Conservation (phyloP, 352 stramenopile genomes). For the Thalassiosira exigua region DNA sequence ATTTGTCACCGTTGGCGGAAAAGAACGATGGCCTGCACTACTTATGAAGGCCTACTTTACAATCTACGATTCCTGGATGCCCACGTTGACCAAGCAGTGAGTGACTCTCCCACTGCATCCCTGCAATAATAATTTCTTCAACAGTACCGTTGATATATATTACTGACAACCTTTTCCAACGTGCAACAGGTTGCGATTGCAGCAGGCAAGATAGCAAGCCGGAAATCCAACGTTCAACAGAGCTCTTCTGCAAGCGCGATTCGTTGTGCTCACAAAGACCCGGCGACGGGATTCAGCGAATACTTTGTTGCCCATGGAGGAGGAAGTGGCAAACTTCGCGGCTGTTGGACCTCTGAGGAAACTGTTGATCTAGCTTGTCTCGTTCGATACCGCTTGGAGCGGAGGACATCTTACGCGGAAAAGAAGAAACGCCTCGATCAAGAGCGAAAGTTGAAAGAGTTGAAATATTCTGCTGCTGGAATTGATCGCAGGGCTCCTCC, state of each 20-base stretch:
- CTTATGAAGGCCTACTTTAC: constrained; percentile 66
- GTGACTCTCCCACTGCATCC: neutral
- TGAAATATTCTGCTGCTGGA: neutral
- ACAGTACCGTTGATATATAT: no score
- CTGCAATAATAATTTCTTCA: neutral
- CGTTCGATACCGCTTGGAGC: constrained; percentile 49
- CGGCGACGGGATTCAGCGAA: constrained; percentile 50
- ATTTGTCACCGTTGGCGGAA: constrained; percentile 79
- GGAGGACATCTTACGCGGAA: constrained; percentile 10
- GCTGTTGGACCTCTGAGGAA: constrained; percentile 50
- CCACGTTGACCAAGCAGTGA: constrained; percentile 62
- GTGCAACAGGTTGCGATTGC: constrained; percentile 22
- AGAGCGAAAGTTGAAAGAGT: constrained; percentile 1
- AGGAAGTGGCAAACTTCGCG: constrained; percentile 42
- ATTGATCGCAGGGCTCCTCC: neutral
- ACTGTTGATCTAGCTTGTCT: constrained; percentile 49
- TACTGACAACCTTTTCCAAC: neutral
- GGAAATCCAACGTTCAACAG: constrained; percentile 25
- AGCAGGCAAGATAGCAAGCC: constrained; percentile 21
- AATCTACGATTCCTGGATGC: constrained; percentile 55
- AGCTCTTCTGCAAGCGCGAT: constrained; percentile 20
- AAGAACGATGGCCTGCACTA: constrained; percentile 51
- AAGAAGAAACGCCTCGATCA: constrained; percentile 21
- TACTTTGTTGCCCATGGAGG: constrained; percentile 64
- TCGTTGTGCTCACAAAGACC: constrained; percentile 49